Evolutionary conservation across 1,284 basidiomycete species (phyloP).

Genomic region (Microbotryum intermedium): DNA sequence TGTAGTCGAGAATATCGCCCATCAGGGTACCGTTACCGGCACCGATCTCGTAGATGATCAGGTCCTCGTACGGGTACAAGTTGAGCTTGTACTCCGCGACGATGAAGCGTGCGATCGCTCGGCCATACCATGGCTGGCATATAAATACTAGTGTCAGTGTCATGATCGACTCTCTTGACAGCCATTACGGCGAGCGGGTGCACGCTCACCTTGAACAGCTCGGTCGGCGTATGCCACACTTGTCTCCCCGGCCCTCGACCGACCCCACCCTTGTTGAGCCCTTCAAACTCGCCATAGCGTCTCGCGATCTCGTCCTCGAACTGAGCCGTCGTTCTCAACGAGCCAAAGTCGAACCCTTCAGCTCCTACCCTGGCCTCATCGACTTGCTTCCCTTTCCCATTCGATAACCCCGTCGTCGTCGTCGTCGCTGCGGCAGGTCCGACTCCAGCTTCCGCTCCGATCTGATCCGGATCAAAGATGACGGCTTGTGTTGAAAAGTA

Average conservation of each 20-base stretch:
- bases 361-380: slow-evolving; percentile 18
- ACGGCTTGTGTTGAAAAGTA: slow-evolving; percentile 89
- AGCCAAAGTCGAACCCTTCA: slow-evolving; percentile 57
- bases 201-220: slow-evolving; percentile 78
- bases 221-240: slow-evolving; percentile 98
- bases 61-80: slow-evolving; percentile 90
- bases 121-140: slow-evolving; percentile 80
- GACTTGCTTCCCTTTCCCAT: slow-evolving; percentile 36
- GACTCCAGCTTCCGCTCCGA: slow-evolving; percentile 7
- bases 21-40: slow-evolving; percentile 96
- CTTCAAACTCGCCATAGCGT: slow-evolving; percentile 58
- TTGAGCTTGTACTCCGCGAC: slow-evolving; percentile 85
- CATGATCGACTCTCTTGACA: not conserved
- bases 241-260: slow-evolving; percentile 71
- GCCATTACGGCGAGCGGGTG: slow-evolving; percentile 5
- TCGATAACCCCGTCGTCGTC: slow-evolving; percentile 18
- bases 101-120: slow-evolving; percentile 78
- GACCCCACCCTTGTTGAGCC: slow-evolving; percentile 38
- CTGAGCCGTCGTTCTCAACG: slow-evolving; percentile 58
- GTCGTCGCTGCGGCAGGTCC: not conserved
- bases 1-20: slow-evolving; percentile 70
- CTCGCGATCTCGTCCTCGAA: slow-evolving; percentile 73
- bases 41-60: slow-evolving; percentile 93
- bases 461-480: slow-evolving; percentile 61
- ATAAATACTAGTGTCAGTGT: not conserved